Conservation (phyloP, 352 stramenopile genomes). For the Thalassiosira allenii region DNA sequence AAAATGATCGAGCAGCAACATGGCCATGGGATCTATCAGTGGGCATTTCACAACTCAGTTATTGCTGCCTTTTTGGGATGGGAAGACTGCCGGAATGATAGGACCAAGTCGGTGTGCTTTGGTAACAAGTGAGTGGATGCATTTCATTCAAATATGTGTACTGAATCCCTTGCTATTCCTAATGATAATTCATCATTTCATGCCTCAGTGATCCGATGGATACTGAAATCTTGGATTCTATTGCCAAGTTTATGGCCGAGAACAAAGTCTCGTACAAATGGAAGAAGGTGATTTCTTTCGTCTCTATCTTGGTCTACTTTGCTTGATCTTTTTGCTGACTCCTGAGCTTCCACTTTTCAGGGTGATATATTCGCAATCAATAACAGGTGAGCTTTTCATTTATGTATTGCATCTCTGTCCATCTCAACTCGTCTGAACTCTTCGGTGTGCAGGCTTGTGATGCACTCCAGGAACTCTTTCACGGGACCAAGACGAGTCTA, state of each 20-base stretch:
- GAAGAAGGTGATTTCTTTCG: conserved; percentile 47
- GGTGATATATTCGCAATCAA: conserved; percentile 73
- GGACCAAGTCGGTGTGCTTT: conserved; percentile 74
- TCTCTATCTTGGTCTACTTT: neutral
- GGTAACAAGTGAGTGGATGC: conserved; percentile 63
- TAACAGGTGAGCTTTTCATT: conserved; percentile 44
- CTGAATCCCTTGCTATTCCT: too few species aligned
- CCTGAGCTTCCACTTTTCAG: conserved; percentile 17
- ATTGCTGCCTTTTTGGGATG: conserved; percentile 82
- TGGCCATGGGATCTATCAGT: conserved; percentile 62
- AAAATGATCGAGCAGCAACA: conserved; percentile 63
- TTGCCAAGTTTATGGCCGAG: conserved; percentile 76
- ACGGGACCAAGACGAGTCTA: conserved; percentile 59
- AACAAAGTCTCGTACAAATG: conserved; percentile 71
- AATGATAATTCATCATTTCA: too few species aligned
- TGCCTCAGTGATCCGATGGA: conserved; percentile 71
- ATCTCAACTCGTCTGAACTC: conserved; percentile 3
- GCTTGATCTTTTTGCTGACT: too few species aligned
- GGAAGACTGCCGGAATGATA: conserved; percentile 78
- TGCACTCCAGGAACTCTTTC: conserved; percentile 73
- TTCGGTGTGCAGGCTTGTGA: conserved; percentile 50
- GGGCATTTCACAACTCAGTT: conserved; percentile 79
- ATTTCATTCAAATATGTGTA: too few species aligned
- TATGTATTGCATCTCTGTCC: neutral
- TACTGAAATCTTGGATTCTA: conserved; percentile 56